Evolutionary conservation across 2,329 filamentous ascomycete species (phyloP).

Genomic region (Metarhizium humberi): DNA sequence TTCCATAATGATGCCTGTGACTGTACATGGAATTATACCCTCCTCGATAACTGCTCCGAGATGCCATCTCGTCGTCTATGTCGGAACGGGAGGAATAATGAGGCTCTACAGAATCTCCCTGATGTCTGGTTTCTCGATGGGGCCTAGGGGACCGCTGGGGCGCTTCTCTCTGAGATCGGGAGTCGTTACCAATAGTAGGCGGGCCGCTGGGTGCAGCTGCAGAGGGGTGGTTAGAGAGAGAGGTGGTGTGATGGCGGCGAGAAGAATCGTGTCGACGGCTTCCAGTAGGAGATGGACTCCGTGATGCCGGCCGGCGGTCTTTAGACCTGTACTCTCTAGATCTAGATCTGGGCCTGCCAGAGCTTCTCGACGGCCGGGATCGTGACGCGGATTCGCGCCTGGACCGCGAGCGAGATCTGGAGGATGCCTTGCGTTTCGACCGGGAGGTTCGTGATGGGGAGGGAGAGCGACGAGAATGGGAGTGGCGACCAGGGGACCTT

Average conservation of each 20-base stretch:
- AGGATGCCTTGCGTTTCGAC: constrained; percentile 12
- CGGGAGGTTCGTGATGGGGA: constrained; percentile 11
- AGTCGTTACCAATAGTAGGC: not conserved
- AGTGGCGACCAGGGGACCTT: constrained; percentile 20
- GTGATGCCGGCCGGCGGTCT: constrained; percentile 5
- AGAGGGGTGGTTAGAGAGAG: constrained; percentile 13
- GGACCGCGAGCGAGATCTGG: constrained; percentile 16
- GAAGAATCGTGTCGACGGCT: constrained; percentile 5
- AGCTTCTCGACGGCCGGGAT: not conserved
- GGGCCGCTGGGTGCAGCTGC: constrained; percentile 9
- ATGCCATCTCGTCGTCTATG: constrained; percentile 40
- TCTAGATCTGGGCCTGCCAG: not conserved
- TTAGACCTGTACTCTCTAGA: constrained; percentile 1
- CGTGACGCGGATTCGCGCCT: constrained; percentile 6
- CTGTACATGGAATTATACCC: constrained; percentile 30
- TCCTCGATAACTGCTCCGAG: constrained; percentile 32
- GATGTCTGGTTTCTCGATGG: constrained; percentile 17
- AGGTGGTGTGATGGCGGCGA: constrained; percentile 9
- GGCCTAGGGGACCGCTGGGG: constrained; percentile 18
- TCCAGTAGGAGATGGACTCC: constrained; percentile 7
- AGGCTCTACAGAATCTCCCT: constrained; percentile 19
- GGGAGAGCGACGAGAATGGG: constrained; percentile 19
- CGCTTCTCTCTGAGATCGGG: constrained; percentile 1
- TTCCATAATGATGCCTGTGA: constrained; percentile 25
- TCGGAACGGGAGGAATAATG: constrained; percentile 38